Conservation (phyloP, 805 yeast species). For the Cyberlindnera subsufficiens region DNA sequence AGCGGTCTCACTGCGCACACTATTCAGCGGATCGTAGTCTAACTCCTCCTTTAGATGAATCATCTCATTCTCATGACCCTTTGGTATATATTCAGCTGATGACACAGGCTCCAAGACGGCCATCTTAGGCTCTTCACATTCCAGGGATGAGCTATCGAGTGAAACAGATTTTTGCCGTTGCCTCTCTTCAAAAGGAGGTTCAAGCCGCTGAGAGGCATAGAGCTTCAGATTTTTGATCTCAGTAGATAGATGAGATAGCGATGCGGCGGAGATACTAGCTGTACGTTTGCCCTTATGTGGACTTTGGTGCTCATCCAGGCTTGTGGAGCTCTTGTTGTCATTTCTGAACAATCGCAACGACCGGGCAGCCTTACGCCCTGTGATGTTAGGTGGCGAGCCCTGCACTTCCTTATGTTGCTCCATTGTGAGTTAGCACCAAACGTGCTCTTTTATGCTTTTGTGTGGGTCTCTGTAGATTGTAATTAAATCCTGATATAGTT, state of each 20-base stretch:
- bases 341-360: conserved; percentile 47
- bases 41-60: conserved; percentile 10
- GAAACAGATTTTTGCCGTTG: neutral
- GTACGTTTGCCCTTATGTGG: conserved; percentile 2
- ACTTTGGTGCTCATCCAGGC: conserved; percentile 4
- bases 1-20: neutral
- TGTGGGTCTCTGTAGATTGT: too few species aligned
- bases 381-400: conserved; percentile 13
- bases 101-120: conserved; percentile 50
- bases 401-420: neutral
- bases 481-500: too few species aligned
- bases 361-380: conserved; percentile 55
- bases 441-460: too few species aligned
- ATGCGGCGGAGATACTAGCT: conserved; percentile 6
- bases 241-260: neutral
- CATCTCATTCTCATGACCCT: conserved; percentile 35
- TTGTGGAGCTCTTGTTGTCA: conserved; percentile 21
- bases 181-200: conserved; percentile 8
- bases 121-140: conserved; percentile 2
- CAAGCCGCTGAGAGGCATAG: conserved; percentile 5
- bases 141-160: too few species aligned
- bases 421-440: too few species aligned
- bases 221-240: conserved; percentile 9
- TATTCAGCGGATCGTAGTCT: conserved; percentile 2
- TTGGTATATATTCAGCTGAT: conserved; percentile 69